Conservation (phyloP, 2,329 filamentous ascomycete species). For the Neofusicoccum sp. region DNA sequence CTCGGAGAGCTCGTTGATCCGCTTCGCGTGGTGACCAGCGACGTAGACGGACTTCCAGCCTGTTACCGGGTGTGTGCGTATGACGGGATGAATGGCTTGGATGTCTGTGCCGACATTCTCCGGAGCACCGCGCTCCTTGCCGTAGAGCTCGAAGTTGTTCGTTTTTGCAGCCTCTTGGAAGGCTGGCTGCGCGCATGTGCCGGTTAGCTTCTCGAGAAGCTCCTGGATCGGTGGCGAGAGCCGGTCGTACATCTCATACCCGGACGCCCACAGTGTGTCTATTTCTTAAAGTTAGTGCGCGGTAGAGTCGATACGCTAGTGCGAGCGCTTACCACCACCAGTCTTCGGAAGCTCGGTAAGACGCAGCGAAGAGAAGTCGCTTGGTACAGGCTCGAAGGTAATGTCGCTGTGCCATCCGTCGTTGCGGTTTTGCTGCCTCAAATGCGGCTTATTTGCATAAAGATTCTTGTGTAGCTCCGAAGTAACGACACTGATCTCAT, state of each 20-base stretch:
- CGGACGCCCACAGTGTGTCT: constrained; percentile 37
- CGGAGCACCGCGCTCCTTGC: constrained; percentile 50
- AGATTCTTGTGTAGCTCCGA: constrained; percentile 47
- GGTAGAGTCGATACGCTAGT: background rate
- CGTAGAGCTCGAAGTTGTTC: constrained; percentile 46
- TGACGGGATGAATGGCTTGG: constrained; percentile 54
- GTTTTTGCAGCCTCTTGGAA: constrained; percentile 41
- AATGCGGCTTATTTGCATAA: constrained; percentile 37
- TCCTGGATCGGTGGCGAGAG: constrained; percentile 48
- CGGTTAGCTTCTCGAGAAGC: constrained; percentile 48
- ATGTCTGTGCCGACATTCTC: constrained; percentile 55
- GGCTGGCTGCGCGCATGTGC: constrained; percentile 47
- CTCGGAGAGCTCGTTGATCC: constrained; percentile 46
- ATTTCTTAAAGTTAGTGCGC: constrained; percentile 31
- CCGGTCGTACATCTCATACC: constrained; percentile 50
- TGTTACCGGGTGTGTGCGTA: constrained; percentile 63
- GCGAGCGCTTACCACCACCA: constrained; percentile 22
- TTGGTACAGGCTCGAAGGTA: constrained; percentile 41
- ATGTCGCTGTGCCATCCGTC: constrained; percentile 55
- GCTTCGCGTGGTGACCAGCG: constrained; percentile 51
- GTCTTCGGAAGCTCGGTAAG: constrained; percentile 35
- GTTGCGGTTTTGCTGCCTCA: constrained; percentile 50
- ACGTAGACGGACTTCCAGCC: constrained; percentile 58
- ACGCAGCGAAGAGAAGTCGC: constrained; percentile 40
- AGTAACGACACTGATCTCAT: constrained; percentile 39